Base-by-base conservation (phyloP, 1,139 yeast genomes). In the Taphrina wiesneri region DNA sequence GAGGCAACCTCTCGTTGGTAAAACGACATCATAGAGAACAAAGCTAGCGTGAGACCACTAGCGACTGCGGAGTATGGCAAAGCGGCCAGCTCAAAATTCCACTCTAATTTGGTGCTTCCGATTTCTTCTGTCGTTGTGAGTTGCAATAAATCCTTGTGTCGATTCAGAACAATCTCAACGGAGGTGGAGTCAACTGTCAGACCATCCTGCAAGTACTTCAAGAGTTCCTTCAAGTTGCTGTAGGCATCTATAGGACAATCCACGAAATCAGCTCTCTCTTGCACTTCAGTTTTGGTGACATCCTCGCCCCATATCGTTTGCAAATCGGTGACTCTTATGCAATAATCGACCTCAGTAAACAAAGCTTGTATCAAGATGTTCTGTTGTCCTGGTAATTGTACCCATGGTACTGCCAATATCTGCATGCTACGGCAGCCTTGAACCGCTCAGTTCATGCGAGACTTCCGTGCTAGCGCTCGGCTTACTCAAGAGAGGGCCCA, bases 271-370 rank as follows among this genome's bases (percentile, higher is more conserved):
- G 57, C 51, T 9, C 64, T 56, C 23, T 7, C 30, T 17, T 17
- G 25, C 7, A 60, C 23, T 11, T 21, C 52, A 4, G 9, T 19
- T 3, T 17, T 26, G 3, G 49, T n/a, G 32, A 60, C 6, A 30
- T 60, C 57, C 39, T 60, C 64, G 17, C 64, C 64, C 64, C 64
- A 60, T 19, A 60, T 53, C 0, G 36, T 52, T 32, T 41, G 56
- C 39, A 60, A 41, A 32, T 60, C 64, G 11, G 64, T 60, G 9
- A 60, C 47, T n/a, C 64, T 45, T 19, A 60, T 51, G 5, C 56
- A 7, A 41, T 60, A 60, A 19, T 32, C 56, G 19, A 15, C 15
- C 25, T 36, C 56, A 1, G 49, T 15, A 7, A 49, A 41, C 4
- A 17, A 7, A 15, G 43, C 56, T 32, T 60, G 64, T 15, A 51